Conservation (phyloP, 2,329 filamentous ascomycete species). For the Aschersonia sp. region DNA sequence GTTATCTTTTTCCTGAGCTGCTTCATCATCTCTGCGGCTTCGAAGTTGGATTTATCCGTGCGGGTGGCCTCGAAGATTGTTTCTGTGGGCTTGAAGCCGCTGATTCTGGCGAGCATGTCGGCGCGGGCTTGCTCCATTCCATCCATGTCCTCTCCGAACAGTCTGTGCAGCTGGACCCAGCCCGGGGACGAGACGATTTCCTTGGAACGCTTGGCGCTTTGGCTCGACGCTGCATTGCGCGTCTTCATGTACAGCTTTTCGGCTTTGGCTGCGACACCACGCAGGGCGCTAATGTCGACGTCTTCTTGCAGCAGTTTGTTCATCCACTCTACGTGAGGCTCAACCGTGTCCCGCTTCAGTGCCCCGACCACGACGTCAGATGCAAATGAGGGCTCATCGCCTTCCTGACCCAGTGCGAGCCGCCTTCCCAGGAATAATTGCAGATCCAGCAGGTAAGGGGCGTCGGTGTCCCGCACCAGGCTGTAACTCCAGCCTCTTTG, state of each 20-base stretch:
- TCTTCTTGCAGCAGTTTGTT: constrained; percentile 65
- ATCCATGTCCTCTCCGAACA: constrained; percentile 61
- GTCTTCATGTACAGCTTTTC: constrained; percentile 89
- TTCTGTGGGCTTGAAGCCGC: constrained; percentile 76
- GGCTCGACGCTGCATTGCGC: constrained; percentile 73
- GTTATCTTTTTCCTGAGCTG: constrained; percentile 56
- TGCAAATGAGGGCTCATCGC: constrained; percentile 53
- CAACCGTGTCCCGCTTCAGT: constrained; percentile 58
- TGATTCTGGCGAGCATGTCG: constrained; percentile 78
- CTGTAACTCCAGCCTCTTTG: constrained; percentile 92
- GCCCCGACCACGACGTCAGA: constrained; percentile 75
- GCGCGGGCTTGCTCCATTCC: constrained; percentile 58
- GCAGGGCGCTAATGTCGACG: constrained; percentile 57
- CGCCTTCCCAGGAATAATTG: constrained; percentile 87
- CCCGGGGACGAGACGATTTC: constrained; percentile 55
- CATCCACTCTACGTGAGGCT: constrained; percentile 68
- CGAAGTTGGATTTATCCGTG: constrained; percentile 47
- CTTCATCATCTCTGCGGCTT: constrained; percentile 65
- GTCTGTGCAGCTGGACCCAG: constrained; percentile 62
- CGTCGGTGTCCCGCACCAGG: constrained; percentile 73
- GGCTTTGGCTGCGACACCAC: constrained; percentile 66
- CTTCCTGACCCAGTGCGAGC: constrained; percentile 59
- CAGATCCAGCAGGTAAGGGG: constrained; percentile 83
- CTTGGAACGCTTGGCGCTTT: constrained; percentile 81
- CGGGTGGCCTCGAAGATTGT: constrained; percentile 93